A percentile compares a stretch with the other conserved stretches of the same genome.
These are phyloP conservation scores for Catharanthus roseus DNA, from an alignment of 257 asterid genomes.

Conservation along the genomic window DNA sequence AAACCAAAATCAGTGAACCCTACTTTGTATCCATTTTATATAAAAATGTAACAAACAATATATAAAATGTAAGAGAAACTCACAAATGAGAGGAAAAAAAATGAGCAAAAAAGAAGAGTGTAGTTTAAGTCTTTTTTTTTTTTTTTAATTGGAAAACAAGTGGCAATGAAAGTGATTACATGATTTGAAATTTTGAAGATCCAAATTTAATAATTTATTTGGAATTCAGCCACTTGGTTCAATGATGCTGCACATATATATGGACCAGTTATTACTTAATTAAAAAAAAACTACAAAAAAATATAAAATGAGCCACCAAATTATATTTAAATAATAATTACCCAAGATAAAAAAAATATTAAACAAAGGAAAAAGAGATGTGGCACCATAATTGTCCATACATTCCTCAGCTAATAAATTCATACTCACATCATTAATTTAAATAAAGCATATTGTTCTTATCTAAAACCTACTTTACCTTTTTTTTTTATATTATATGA, in stretches of 20 bases:
- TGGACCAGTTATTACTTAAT: neutral
- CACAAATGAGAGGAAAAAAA: neutral
- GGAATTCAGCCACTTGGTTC: conserved; percentile 7
- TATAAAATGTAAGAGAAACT: neutral
- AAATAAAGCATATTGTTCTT: conserved; percentile 28
- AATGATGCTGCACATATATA: neutral
- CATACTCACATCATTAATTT: conserved; percentile 1
- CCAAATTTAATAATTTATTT: conserved; percentile 3
- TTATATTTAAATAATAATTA: neutral
- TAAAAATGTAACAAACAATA: too few relatives aligned
- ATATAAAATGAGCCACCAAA: neutral
- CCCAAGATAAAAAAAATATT: neutral
- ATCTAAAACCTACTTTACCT: conserved; percentile 37
- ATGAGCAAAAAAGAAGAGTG: neutral
- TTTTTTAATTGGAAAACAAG: neutral
- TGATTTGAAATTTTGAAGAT: neutral
- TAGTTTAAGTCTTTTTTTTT: neutral
- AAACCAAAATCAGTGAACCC: neutral
- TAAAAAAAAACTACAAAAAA: neutral
- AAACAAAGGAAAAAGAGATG: neutral
- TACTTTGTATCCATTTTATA: neutral
- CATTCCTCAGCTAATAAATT: conserved; percentile 3
- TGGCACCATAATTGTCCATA: neutral
- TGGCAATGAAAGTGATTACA: conserved; percentile 6
- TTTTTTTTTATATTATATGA: conserved; percentile 8